Percentiles rank a stretch among this genome's conserved stretches.
phyloP scores from a whole-genome alignment of 768 basidiomycete genomes.

The Mycena galopus region DNA sequence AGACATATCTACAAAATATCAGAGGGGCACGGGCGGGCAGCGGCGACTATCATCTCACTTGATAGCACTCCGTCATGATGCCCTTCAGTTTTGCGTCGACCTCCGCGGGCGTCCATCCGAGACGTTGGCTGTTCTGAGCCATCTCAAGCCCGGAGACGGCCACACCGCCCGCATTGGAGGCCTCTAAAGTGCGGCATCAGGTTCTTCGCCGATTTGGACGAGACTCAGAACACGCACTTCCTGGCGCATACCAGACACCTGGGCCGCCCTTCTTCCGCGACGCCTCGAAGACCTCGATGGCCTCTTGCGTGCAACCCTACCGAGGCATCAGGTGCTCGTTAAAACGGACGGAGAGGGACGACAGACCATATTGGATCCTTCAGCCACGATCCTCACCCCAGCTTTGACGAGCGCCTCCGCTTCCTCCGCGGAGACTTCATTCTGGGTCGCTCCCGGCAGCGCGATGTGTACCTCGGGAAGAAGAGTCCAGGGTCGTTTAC shows the following conservation, averaged over 20 bases:
- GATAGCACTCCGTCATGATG: conserved; percentile 79
- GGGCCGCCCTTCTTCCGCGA: conserved; percentile 63
- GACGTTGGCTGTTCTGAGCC: conserved; percentile 81
- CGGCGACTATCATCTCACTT: conserved; percentile 43
- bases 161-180: conserved; percentile 80
- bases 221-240: conserved; percentile 58
- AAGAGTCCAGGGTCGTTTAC: conserved; percentile 77
- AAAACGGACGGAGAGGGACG: neutral
- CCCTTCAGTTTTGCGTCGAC: conserved; percentile 77
- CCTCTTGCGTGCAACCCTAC: conserved; percentile 77
- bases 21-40: neutral
- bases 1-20: conserved; percentile 59
- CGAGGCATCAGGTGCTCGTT: neutral
- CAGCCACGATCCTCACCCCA: conserved; percentile 78
- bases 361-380: conserved; percentile 77
- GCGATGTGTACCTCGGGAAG: conserved; percentile 74
- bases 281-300: conserved; percentile 78
- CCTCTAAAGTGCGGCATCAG: conserved; percentile 47
- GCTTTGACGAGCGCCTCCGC: conserved; percentile 78
- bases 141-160: conserved; percentile 85
- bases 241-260: conserved; percentile 80
- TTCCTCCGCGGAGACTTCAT: conserved; percentile 77
- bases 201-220: conserved; percentile 8
- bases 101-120: conserved; percentile 71
- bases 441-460: conserved; percentile 80